Base-by-base conservation (phyloP, 345 rosid species). In the Tarenaya hassleriana region DNA sequence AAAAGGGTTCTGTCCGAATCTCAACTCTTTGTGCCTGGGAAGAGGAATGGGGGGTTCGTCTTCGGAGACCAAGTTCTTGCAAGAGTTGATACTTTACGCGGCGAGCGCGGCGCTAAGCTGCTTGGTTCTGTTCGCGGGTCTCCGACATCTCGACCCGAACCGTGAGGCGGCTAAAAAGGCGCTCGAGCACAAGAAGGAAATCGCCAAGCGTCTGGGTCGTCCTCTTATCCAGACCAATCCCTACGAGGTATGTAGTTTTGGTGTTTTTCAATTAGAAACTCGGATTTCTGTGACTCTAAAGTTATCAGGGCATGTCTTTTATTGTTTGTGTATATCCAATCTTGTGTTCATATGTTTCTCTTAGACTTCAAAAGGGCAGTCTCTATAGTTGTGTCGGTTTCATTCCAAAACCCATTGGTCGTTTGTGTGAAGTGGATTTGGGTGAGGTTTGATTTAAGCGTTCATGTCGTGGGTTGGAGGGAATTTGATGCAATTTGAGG, bases 71-170 rank as follows among this genome's bases (percentile, higher is more conserved):
- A 87, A 70, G 71, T 77, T 88, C 68, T 31, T 92, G 58, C 94
- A 92, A 63, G 81, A 92, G 33, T 76, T 88, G 49, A 44, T 85
- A 31, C 68, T 88, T 47, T 88, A 88, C 74, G 98, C 97, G 7
- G 98, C 98, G 19, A 92, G 98, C 73, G 98, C 98, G 8, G 97
- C 98, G 40, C 42, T 92, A 4, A 92, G 97, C 63, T 85, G 85
- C 60, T 63, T 88, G 66, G 95, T 92, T 42, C 69, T 92, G 7
- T 83, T 88, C 52, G 94, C 78, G 5, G 95, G 95, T 2, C 95
- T 85, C 60, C 76, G 81, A 5, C 91, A 83, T 24, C 88, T 85
- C 48, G 97, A 92, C 77, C 94, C 95, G 29, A 88, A 88, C 73
- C 84, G 95, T 0, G 98, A 88, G 40, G 82, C 94, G 5, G 73